phyloP scores from a whole-genome alignment of 2,329 filamentous ascomycete species.

The Penicillium capsulatum region DNA sequence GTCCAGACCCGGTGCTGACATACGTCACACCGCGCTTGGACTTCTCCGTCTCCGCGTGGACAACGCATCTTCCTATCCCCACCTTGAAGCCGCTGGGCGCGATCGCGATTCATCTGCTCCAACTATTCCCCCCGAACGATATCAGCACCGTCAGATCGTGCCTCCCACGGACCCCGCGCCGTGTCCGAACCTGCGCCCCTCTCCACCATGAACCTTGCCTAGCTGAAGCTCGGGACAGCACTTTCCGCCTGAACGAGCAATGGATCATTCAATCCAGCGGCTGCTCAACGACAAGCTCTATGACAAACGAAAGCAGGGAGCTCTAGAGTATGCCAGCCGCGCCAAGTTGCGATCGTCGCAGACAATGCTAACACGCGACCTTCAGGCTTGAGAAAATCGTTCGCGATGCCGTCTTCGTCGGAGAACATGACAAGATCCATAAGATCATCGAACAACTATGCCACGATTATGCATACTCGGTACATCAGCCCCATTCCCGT shows the following conservation, averaged over 20 bases:
- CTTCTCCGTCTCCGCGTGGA: conserved; percentile 20
- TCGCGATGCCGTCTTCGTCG: conserved; percentile 70
- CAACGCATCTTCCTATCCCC: conserved; percentile 17
- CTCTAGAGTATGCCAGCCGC: conserved; percentile 72
- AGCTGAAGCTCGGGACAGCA: conserved; percentile 21
- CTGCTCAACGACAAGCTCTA: conserved; percentile 97
- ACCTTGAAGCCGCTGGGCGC: background rate
- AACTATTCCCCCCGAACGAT: background rate
- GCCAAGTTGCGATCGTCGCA: background rate
- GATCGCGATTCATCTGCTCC: background rate
- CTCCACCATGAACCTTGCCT: conserved; percentile 29
- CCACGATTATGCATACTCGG: conserved; percentile 95
- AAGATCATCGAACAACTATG: conserved; percentile 93
- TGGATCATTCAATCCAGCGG: conserved; percentile 87
- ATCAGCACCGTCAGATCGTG: background rate
- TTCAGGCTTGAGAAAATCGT: conserved; percentile 82
- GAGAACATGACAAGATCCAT: conserved; percentile 75
- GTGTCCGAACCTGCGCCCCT: conserved; percentile 4
- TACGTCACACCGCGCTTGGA: conserved; percentile 23
- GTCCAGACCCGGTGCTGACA: conserved; percentile 16
- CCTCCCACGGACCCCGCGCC: conserved; percentile 2
- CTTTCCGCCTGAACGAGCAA: conserved; percentile 40
- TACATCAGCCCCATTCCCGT: conserved; percentile 91
- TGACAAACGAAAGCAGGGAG: conserved; percentile 93
- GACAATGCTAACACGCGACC: conserved; percentile 8